phyloP scores from a whole-genome alignment of 1,284 basidiomycete genomes.

The Pseudozyma sp. region DNA sequence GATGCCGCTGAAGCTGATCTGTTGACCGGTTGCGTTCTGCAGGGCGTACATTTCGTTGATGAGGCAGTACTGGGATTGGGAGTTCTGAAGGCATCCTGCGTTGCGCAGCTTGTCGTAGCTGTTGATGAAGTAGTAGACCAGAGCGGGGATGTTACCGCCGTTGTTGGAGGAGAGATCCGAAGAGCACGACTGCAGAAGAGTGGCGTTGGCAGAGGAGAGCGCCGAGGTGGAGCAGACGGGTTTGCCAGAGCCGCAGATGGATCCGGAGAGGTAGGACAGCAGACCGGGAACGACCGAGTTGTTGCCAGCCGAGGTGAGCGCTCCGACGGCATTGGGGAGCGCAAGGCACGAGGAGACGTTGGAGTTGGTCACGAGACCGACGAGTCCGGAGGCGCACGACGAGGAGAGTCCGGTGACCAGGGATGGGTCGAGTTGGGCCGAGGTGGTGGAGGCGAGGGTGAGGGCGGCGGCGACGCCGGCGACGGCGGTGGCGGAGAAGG shows the following conservation, averaged over 20 bases:
- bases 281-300: slow-evolving; percentile 33
- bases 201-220: slow-evolving; percentile 31
- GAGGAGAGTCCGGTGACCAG: slow-evolving; percentile 47
- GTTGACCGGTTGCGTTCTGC: slow-evolving; percentile 29
- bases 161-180: slow-evolving; percentile 14
- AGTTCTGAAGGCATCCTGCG: slow-evolving; percentile 30
- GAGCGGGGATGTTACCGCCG: slow-evolving; percentile 28
- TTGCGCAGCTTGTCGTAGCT: slow-evolving; percentile 28
- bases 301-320: slow-evolving; percentile 33
- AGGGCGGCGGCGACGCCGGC: slow-evolving; percentile 19
- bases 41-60: slow-evolving; percentile 27
- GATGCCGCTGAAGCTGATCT: slow-evolving; percentile 17
- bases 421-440: slow-evolving; percentile 42
- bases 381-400: slow-evolving; percentile 24
- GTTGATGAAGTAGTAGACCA: slow-evolving; percentile 46
- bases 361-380: slow-evolving; percentile 38
- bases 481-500: slow-evolving; percentile 15
- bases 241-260: slow-evolving; percentile 33
- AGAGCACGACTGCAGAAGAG: slow-evolving; percentile 34
- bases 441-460: slow-evolving; percentile 14
- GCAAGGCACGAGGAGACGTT: slow-evolving; percentile 40
- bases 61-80: slow-evolving; percentile 17
- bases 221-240: slow-evolving; percentile 18
- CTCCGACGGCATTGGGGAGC: slow-evolving; percentile 37
- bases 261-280: slow-evolving; percentile 22